Evolutionary conservation across 2,329 filamentous ascomycete genomes (phyloP).

Genomic region (Grosmannia huntii): DNA sequence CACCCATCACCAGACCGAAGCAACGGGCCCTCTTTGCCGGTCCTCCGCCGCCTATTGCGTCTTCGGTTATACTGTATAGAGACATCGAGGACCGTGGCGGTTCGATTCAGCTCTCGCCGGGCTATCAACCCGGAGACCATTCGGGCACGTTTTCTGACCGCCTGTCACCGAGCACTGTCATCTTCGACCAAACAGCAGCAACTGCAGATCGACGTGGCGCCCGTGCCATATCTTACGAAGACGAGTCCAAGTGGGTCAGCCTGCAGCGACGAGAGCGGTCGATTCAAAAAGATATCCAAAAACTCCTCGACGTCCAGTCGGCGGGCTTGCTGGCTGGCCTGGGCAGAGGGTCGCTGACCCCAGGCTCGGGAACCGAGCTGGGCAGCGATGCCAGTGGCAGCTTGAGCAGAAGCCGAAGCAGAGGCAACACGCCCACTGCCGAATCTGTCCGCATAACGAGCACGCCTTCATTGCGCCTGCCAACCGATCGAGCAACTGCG

Average conservation of each 20-base stretch:
- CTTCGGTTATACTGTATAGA: constrained; percentile 25
- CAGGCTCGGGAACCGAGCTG: constrained; percentile 9
- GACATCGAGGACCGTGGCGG: constrained; percentile 17
- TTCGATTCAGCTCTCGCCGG: background rate
- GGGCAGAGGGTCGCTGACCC: constrained; percentile 13
- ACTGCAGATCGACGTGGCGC: background rate
- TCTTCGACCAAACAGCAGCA: constrained; percentile 21
- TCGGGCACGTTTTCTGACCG: constrained; percentile 12
- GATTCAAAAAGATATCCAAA: constrained; percentile 34
- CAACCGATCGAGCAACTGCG: constrained; percentile 15
- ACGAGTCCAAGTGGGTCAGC: constrained; percentile 34
- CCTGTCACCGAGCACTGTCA: constrained; percentile 20
- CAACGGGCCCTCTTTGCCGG: constrained; percentile 28
- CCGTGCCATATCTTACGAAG: constrained; percentile 16
- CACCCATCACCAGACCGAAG: constrained; percentile 13
- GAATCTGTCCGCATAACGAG: background rate
- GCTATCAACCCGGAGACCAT: background rate
- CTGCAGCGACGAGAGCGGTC: constrained; percentile 32
- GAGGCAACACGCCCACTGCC: constrained; percentile 26
- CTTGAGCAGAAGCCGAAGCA: background rate
- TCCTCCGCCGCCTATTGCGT: constrained; percentile 37
- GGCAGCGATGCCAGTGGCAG: constrained; percentile 23
- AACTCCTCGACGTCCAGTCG: constrained; percentile 35
- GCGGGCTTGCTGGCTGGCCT: constrained; percentile 28
- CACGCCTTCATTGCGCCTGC: constrained; percentile 19